Conservation (phyloP, 768 basidiomycete species). For the Rhizopogon roseolus region DNA sequence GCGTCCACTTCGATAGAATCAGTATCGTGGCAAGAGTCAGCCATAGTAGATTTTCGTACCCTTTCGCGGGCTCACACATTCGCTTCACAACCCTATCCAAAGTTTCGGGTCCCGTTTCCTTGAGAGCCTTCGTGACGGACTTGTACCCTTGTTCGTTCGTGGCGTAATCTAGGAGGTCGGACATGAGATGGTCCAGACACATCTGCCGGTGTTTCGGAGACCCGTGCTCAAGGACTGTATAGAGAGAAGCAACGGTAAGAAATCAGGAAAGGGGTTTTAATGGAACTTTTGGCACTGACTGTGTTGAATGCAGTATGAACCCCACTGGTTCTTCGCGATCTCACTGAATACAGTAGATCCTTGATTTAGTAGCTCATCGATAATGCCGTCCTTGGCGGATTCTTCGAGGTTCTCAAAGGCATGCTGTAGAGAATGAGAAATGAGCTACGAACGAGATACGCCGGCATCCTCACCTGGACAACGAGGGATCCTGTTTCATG, state of each 20-base stretch:
- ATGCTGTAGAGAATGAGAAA: constrained; percentile 41
- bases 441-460: background rate
- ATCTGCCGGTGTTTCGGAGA: constrained; percentile 68
- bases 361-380: constrained; percentile 77
- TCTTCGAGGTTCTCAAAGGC: constrained; percentile 85
- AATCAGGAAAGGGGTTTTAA: constrained; percentile 2
- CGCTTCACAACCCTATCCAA: constrained; percentile 69
- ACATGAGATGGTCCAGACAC: constrained; percentile 74
- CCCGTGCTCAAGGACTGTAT: constrained; percentile 77
- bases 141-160: constrained; percentile 86
- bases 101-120: constrained; percentile 77
- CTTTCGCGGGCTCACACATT: constrained; percentile 84
- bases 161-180: constrained; percentile 73
- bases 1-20: constrained; percentile 45
- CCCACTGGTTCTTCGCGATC: constrained; percentile 86
- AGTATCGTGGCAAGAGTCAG: background rate
- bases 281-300: constrained; percentile 43
- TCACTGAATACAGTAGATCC: constrained; percentile 64
- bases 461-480: constrained; percentile 55
- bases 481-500: constrained; percentile 89
- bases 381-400: constrained; percentile 78
- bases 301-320: constrained; percentile 82
- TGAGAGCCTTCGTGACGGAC: constrained; percentile 80
- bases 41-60: constrained; percentile 34
- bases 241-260: background rate